Conservation (phyloP, 768 basidiomycete genomes). For the Tubosaeta sp. region DNA sequence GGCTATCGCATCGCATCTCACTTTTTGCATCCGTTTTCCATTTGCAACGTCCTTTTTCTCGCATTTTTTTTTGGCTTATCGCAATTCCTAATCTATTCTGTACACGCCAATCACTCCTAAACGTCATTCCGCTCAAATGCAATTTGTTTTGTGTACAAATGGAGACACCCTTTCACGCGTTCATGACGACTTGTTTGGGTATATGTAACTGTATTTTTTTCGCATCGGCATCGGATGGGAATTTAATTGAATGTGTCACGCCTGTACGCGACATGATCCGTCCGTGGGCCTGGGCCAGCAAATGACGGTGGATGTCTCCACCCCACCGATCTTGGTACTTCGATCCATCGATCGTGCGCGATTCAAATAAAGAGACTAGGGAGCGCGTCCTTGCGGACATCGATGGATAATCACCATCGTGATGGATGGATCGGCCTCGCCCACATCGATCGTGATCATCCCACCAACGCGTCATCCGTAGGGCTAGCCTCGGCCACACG, state of each 20-base stretch:
- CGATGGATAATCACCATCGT: not conserved
- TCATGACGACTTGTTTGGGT: not conserved
- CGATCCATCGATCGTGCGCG: not conserved
- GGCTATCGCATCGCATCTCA: not conserved
- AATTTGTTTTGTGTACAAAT: not conserved
- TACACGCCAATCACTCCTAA: not conserved
- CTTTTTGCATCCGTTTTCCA: not conserved
- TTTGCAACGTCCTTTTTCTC: not conserved
- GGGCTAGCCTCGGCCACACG: not conserved
- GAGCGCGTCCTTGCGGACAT: not conserved
- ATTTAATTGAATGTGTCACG: not conserved
- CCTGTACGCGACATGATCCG: not conserved
- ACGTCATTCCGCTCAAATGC: not conserved
- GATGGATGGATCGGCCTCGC: not conserved
- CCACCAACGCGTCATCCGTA: not conserved
- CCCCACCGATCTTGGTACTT: not conserved
- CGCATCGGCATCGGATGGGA: not conserved
- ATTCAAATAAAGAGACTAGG: not conserved
- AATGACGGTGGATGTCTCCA: not conserved
- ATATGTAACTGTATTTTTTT: not conserved
- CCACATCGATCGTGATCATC: not conserved
- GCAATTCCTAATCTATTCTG: not conserved
- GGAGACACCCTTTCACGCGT: not conserved
- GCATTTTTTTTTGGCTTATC: not conserved
- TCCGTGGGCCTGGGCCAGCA: not conserved